Percentiles rank a stretch among this genome's conserved stretches.
These are phyloP conservation scores for Marsdenia floribunda DNA, from an alignment of 257 asterid genomes.

Conservation along the genomic window DNA sequence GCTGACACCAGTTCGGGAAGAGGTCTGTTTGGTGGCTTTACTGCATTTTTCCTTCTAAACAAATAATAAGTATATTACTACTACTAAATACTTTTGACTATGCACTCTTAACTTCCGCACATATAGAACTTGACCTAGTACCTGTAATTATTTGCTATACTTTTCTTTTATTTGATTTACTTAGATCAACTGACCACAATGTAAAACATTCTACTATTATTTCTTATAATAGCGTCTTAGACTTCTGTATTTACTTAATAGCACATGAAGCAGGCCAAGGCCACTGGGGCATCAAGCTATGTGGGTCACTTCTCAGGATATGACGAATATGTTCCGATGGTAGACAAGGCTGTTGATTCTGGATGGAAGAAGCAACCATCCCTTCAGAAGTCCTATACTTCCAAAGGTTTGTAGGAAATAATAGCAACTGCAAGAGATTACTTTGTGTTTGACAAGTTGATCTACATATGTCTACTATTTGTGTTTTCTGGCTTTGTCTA, in stretches of 20 bases:
- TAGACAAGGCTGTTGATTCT: conserved; percentile 94
- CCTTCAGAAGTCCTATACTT: conserved; percentile 40
- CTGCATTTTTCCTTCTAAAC: background rate
- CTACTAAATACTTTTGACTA: background rate
- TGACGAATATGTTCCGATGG: conserved; percentile 99
- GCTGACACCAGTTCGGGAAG: conserved; percentile 98
- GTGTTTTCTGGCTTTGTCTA: background rate
- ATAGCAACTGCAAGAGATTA: background rate
- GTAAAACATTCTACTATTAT: background rate
- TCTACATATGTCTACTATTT: background rate
- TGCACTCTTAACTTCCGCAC: background rate
- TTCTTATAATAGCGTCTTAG: background rate
- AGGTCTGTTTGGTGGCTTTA: conserved; percentile 42
- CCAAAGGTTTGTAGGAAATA: conserved; percentile 46
- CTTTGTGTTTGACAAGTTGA: background rate
- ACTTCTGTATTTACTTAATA: conserved; percentile 3
- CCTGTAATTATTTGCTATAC: background rate
- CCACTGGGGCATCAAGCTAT: conserved; percentile 53
- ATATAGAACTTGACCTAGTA: too few species aligned
- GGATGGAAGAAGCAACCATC: conserved; percentile 69
- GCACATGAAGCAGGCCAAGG: conserved; percentile 57
- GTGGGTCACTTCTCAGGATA: conserved; percentile 56
- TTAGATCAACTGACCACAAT: background rate
- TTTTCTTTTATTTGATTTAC: background rate
- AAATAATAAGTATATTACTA: background rate